Evolutionary conservation across 306 rosid species (phyloP), one percentile per base, ranked within the genome.

Genomic region (Quercus alba): DNA sequence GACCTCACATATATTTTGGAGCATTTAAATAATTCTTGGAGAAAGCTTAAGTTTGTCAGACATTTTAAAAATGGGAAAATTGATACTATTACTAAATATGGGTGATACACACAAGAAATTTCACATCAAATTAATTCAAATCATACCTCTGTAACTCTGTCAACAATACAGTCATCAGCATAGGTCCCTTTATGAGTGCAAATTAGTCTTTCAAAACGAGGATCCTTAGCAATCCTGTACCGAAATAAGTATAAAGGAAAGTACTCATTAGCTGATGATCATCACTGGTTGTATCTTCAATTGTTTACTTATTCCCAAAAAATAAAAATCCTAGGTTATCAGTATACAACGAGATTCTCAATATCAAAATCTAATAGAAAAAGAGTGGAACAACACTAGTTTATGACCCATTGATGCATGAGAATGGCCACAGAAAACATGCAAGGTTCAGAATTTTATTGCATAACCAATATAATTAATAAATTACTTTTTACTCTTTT

Each of bases 141-240:
- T 66, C 81, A 23, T 56, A 91, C 99, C 94, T 85, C 85, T 51
- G 92, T 93, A 77, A 95, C 97, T 85, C 98, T 90, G 21, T 91
- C 91, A 76, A 93, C 98, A 63, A 93, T 77, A 77, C 99, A 95
- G 77, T 93, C 98, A 86, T 93, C 99, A 13, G 97, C 98, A 82
- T 95, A 95, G 6, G 96, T 93, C 81, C 99, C 99, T 81, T 87
- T 93, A 56, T 95, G 99, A 77, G 84, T 84, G 74, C 99, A 93
- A 11, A 85, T 89, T 63, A 93, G 73, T 85, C 98, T 95, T 87
- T 93, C 88, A 83, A 95, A 93, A 77, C 96, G 96, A 35, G 97
- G 96, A 84, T 91, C 97, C 87, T 95, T 95, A 0, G 99, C 98
- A 86, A 95, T 95, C 90, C 97, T 95, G 85, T 67, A 73, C 15